Evolutionary conservation across 345 rosid species (phyloP).

Genomic region (Syzygium oleosum): DNA sequence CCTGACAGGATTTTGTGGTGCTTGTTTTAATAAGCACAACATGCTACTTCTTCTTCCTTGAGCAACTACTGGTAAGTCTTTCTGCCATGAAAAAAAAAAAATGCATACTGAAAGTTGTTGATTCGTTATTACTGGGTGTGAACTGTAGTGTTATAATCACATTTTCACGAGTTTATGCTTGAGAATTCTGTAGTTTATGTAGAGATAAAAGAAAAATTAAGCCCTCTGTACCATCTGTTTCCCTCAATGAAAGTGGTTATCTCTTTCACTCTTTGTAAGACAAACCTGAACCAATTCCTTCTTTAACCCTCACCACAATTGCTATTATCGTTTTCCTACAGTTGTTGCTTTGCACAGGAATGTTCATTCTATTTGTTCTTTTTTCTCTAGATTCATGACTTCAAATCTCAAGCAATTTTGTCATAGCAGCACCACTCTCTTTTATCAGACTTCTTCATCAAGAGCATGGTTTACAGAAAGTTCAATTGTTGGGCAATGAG

Average conservation of each 20-base stretch:
- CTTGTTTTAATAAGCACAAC: constrained; percentile 79
- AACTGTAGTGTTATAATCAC: background rate
- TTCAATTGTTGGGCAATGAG: no score
- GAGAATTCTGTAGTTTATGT: background rate
- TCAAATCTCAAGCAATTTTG: constrained; percentile 55
- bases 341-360: background rate
- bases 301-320: background rate
- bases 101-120: background rate
- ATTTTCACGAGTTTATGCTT: background rate
- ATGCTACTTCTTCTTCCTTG: constrained; percentile 96
- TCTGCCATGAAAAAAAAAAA: background rate
- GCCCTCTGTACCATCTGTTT: background rate
- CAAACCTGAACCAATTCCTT: background rate
- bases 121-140: no score
- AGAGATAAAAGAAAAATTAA: background rate
- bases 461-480: no score
- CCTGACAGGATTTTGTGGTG: constrained; percentile 90
- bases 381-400: constrained; percentile 40
- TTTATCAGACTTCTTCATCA: constrained; percentile 9
- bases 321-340: background rate
- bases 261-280: background rate
- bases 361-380: background rate
- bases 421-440: constrained; percentile 79
- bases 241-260: background rate
- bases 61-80: constrained; percentile 72